Evolutionary conservation across 2,329 filamentous ascomycete species (phyloP).

Genomic region (Daldinia sp.): DNA sequence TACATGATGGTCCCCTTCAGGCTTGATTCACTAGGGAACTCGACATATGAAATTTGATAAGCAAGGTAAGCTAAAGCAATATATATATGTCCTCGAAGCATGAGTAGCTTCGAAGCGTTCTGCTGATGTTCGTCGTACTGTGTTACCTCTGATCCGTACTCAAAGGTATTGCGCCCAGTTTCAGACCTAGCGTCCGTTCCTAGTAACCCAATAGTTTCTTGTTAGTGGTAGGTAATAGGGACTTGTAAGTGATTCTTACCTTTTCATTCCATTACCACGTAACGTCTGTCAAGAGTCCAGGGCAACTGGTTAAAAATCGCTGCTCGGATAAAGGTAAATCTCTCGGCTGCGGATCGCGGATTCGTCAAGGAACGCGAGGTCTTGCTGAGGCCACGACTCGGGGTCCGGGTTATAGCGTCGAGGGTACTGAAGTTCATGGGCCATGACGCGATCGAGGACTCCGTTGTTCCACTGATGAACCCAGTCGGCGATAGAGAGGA

Average conservation of each 20-base stretch:
- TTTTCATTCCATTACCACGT: too few species aligned
- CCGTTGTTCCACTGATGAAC: background rate
- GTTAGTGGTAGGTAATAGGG: background rate
- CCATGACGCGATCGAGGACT: background rate
- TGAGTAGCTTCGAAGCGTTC: too few species aligned
- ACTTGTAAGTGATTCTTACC: background rate
- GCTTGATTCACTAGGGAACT: background rate
- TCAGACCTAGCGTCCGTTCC: background rate
- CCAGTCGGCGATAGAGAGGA: background rate
- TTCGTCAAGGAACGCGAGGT: background rate
- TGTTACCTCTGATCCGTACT: background rate
- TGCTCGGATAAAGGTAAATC: background rate
- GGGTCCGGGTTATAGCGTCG: slow-evolving; percentile 1
- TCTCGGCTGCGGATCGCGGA: background rate
- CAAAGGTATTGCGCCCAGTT: background rate
- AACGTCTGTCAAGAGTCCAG: background rate
- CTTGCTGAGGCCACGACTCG: background rate
- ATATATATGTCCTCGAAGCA: background rate
- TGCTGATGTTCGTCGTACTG: background rate
- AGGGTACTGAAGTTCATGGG: background rate
- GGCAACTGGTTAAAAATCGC: background rate
- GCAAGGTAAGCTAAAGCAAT: background rate
- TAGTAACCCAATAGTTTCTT: background rate
- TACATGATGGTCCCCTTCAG: background rate
- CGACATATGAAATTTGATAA: background rate